Conservation (phyloP, 805 yeast genomes). For the Saccharomycodes ludwigii region DNA sequence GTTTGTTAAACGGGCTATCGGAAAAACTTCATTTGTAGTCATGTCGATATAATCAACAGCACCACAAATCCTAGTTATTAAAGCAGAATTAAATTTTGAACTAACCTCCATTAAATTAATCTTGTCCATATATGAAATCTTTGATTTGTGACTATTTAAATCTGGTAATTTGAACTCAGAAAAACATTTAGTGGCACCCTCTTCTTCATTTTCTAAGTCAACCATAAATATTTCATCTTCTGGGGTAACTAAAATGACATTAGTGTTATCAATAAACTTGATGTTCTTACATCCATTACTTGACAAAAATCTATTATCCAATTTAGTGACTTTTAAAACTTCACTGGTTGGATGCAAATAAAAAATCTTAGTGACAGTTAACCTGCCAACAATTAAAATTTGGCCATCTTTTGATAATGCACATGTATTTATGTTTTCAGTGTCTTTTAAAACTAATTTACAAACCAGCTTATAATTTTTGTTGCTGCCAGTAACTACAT, state of each 20-base stretch:
- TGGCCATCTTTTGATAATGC: conserved; percentile 53
- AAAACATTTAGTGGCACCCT: conserved; percentile 25
- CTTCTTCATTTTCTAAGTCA: conserved; percentile 28
- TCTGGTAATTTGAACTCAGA: conserved; percentile 29
- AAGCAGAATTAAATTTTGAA: conserved; percentile 32
- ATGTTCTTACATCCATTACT: conserved; percentile 46
- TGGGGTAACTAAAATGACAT: conserved; percentile 40
- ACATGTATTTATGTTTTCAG: conserved; percentile 66
- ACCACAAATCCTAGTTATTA: conserved; percentile 55
- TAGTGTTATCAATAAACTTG: conserved; percentile 33
- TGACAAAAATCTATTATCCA: conserved; percentile 28
- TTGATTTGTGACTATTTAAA: conserved; percentile 19
- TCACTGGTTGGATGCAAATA: conserved; percentile 32
- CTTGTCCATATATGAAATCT: conserved; percentile 34
- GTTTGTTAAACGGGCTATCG: conserved; percentile 47
- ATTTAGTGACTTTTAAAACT: conserved; percentile 37
- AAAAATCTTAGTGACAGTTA: conserved; percentile 57
- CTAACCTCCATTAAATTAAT: conserved; percentile 43
- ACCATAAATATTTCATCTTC: conserved; percentile 48
- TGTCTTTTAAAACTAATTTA: conserved; percentile 56
- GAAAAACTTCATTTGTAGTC: conserved; percentile 19
- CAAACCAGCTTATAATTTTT: conserved; percentile 39
- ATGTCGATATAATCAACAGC: conserved; percentile 37
- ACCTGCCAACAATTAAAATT: conserved; percentile 59
- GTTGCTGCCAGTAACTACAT: conserved; percentile 9